These are phyloP conservation scores for Neophaeococcomyces mojaviensis DNA, from an alignment of 2,329 filamentous ascomycete species.

Conservation along the genomic window DNA sequence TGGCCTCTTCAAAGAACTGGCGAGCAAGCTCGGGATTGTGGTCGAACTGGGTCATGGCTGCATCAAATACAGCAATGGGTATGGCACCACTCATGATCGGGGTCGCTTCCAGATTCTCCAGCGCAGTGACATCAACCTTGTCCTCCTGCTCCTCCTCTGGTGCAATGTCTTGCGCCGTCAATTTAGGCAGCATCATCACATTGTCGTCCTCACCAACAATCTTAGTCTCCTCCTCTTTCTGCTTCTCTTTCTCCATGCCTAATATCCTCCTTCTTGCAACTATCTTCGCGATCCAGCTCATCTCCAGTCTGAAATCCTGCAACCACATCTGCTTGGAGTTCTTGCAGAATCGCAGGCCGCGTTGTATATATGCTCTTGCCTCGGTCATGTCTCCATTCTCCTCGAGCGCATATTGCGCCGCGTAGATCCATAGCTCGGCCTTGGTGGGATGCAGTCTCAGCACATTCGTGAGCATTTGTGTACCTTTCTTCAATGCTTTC, in stretches of 20 bases:
- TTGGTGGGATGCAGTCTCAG: slow-evolving; percentile 81
- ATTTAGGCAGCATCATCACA: slow-evolving; percentile 50
- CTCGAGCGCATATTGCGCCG: slow-evolving; percentile 72
- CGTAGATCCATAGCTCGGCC: slow-evolving; percentile 72
- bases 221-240: slow-evolving; percentile 27
- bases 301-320: slow-evolving; percentile 84
- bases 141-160: slow-evolving; percentile 46
- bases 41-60: slow-evolving; percentile 69
- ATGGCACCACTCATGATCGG: slow-evolving; percentile 90
- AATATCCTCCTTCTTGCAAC: slow-evolving; percentile 63
- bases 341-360: slow-evolving; percentile 83
- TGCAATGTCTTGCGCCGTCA: slow-evolving; percentile 57
- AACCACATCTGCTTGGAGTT: slow-evolving; percentile 69
- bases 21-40: slow-evolving; percentile 59
- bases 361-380: slow-evolving; percentile 77
- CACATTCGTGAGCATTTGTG: slow-evolving; percentile 56
- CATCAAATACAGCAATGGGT: slow-evolving; percentile 83
- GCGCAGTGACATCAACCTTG: slow-evolving; percentile 45
- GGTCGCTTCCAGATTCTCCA: slow-evolving; percentile 61
- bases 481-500: slow-evolving; percentile 55
- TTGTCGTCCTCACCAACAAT: slow-evolving; percentile 44
- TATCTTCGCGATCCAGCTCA: slow-evolving; percentile 82
- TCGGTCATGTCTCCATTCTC: slow-evolving; percentile 78
- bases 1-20: slow-evolving; percentile 73
- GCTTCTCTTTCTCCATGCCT: slow-evolving; percentile 49